Percentiles rank a stretch among this genome's conserved stretches.
phyloP scores from a whole-genome alignment of 2,329 filamentous ascomycete species.

The Fusarium anthophilum region DNA sequence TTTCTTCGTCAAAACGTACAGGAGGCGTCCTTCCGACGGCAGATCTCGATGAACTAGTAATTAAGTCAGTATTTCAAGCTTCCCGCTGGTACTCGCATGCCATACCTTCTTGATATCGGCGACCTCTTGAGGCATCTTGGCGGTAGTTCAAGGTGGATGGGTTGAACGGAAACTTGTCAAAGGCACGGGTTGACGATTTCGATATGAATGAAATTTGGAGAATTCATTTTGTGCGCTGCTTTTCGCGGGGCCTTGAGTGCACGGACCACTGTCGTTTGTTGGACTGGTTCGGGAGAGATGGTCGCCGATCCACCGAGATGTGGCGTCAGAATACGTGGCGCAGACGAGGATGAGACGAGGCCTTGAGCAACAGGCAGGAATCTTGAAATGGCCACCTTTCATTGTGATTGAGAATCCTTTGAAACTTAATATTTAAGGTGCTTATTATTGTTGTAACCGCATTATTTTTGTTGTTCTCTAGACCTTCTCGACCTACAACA shows the following conservation, averaged over 20 bases:
- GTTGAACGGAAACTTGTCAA: slow-evolving; percentile 42
- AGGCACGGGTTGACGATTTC: slow-evolving; percentile 41
- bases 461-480: background rate
- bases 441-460: background rate
- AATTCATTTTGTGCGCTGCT: slow-evolving; percentile 48
- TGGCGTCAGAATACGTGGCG: slow-evolving; percentile 30
- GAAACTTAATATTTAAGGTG: background rate
- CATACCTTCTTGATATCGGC: slow-evolving; percentile 92
- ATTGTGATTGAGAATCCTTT: background rate
- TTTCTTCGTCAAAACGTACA: slow-evolving; percentile 72
- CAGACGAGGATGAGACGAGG: slow-evolving; percentile 2
- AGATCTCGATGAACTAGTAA: slow-evolving; percentile 98
- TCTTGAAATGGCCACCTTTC: slow-evolving; percentile 39
- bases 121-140: slow-evolving; percentile 98
- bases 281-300: slow-evolving; percentile 27
- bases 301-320: slow-evolving; percentile 37
- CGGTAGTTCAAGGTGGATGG: slow-evolving; percentile 52
- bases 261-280: slow-evolving; percentile 36
- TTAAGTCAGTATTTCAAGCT: slow-evolving; percentile 44
- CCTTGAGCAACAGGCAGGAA: background rate
- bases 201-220: slow-evolving; percentile 42
- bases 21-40: slow-evolving; percentile 98
- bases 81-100: background rate
- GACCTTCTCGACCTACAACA: background rate
- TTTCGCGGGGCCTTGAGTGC: slow-evolving; percentile 42